These are phyloP conservation scores for Lepidium didymum DNA, from an alignment of 345 rosid species.

Conservation along the genomic window DNA sequence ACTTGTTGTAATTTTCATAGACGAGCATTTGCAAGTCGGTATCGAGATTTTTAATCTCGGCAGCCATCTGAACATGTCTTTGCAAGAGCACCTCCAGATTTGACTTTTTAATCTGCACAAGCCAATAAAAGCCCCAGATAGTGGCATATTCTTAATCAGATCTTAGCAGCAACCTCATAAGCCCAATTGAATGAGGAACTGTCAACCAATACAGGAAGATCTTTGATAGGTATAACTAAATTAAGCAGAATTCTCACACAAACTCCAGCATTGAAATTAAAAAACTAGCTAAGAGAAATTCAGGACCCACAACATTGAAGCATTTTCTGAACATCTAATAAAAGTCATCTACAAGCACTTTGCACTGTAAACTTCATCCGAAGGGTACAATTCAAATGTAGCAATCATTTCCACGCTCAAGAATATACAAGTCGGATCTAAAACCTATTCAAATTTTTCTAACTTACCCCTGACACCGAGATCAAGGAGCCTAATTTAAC, in stretches of 20 bases:
- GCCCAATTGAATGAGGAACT: background rate
- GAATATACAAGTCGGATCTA: background rate
- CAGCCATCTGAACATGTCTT: conserved; percentile 94
- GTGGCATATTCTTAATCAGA: conserved; percentile 1
- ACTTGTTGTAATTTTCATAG: conserved; percentile 94
- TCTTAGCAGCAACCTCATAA: conserved; percentile 2
- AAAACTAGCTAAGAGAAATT: background rate
- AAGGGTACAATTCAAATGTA: conserved; percentile 3
- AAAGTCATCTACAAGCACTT: background rate
- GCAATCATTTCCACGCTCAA: background rate
- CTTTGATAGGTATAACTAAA: background rate
- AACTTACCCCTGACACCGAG: background rate
- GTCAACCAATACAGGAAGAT: background rate
- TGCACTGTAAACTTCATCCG: background rate
- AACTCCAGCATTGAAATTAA: background rate
- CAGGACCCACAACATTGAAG: background rate
- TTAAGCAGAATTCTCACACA: background rate
- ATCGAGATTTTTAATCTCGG: conserved; percentile 95
- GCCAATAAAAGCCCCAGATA: conserved; percentile 7
- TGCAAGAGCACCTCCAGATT: conserved; percentile 84
- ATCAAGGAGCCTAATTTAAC: background rate
- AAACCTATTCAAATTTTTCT: background rate
- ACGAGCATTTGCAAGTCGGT: conserved; percentile 98
- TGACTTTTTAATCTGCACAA: conserved; percentile 62
- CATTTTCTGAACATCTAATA: background rate